Evolutionary conservation across 139 green algal species (phyloP), one percentile per base, ranked within the genome.

Genomic region (Bryopsis sp.): DNA sequence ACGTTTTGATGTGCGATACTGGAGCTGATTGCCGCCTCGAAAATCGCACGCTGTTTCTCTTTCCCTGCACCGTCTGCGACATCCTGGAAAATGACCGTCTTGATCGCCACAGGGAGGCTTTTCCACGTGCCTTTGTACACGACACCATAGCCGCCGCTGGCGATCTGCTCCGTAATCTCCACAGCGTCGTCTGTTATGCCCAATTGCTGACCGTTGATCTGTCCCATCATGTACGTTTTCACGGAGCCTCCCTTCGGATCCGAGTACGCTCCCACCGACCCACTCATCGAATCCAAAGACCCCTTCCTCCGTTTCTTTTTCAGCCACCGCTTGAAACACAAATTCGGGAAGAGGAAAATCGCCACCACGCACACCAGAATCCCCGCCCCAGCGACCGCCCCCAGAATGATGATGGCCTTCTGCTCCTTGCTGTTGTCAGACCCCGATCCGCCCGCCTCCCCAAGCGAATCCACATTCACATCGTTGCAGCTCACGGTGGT

Each of bases 61-160:
- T 54, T 54, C 19, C 43, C 43, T 26, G 43, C 43, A 26, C 15
- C 43, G 19, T 54, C 43, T 3, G 65, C 47, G n/a, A 72, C n/a
- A 7, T 48, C 65, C 2, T 32, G 61, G 15, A 71, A 71, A 19
- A 71, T 39, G 6, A 71, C 37, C 19, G 64, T 71, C 37, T 71
- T 71, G 6, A 71, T 46, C 19, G 64, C 64, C 32, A 71, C 64
- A 34, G 48, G 39, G 33, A 71, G 31, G 11, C 64, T 39, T 19
- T 46, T 71, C 64, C 64, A 71, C 31, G 50, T 72, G 47, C 74
- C 74, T 48, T 70, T 47, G 48, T 80, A 77, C 19, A 77, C 75
- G 22, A 74, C 67, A 0, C 75, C 75, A 33, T 68, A 67, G 29
- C 47, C 58, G 33, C 75, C 75, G 5, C 8, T 39, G 32, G 24